Percentiles rank a stretch among this genome's conserved stretches.
Evolutionary conservation across 768 basidiomycete genomes (phyloP).

Genomic region (Rhizopogon sp.): DNA sequence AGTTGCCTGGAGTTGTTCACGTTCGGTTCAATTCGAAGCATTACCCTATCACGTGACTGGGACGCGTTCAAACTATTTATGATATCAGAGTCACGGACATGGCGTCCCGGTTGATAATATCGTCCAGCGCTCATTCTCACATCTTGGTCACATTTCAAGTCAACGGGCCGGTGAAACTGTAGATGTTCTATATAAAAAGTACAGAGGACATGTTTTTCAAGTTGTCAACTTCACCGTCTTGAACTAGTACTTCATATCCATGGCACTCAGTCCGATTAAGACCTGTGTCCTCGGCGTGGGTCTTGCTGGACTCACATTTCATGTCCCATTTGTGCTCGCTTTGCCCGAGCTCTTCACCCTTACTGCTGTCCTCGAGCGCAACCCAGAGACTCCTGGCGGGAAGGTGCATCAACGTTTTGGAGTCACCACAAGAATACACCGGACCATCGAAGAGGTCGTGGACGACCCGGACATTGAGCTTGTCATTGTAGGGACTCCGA

Average conservation of each 20-base stretch:
- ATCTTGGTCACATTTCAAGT: constrained; percentile 3
- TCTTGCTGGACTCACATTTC: constrained; percentile 73
- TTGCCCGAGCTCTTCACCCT: constrained; percentile 67
- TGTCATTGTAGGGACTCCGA: constrained; percentile 68
- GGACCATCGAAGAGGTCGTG: constrained; percentile 55
- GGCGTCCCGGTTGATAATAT: not conserved
- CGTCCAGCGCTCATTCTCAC: not conserved
- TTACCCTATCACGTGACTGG: constrained; percentile 5
- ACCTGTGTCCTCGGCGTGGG: constrained; percentile 76
- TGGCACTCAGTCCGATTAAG: constrained; percentile 43
- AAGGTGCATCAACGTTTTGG: constrained; percentile 66
- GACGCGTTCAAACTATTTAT: no score
- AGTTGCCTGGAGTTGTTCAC: no score
- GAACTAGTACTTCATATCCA: not conserved
- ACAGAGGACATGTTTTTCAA: not conserved
- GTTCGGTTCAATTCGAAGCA: not conserved
- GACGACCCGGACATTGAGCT: constrained; percentile 60
- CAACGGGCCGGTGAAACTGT: constrained; percentile 4
- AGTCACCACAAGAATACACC: constrained; percentile 50
- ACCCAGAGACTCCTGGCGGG: constrained; percentile 54
- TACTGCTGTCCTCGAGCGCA: constrained; percentile 71
- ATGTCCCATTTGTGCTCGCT: constrained; percentile 73
- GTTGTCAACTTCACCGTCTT: not conserved
- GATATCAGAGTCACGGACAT: no score
- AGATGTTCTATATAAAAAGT: constrained; percentile 2